Evolutionary conservation across 345 rosid species (phyloP).

Genomic region (Boechera stricta): DNA sequence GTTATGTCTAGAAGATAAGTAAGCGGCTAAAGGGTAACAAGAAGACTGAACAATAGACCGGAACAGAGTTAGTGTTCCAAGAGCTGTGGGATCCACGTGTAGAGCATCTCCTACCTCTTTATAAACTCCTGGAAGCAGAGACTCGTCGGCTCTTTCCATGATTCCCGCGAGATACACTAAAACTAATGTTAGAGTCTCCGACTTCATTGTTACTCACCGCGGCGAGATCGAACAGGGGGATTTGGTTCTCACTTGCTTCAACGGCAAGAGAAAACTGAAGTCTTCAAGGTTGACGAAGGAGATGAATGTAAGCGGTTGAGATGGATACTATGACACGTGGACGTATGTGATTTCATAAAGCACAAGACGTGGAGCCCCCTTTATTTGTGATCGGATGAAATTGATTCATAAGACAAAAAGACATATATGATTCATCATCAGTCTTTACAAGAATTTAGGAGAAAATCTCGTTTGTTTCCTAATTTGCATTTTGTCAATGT

Average conservation of each 20-base stretch:
- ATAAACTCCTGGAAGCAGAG: constrained; percentile 72
- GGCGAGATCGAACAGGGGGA: constrained; percentile 4
- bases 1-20: constrained; percentile 56
- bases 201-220: constrained; percentile 44
- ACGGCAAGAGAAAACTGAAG: constrained; percentile 25
- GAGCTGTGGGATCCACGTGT: constrained; percentile 63
- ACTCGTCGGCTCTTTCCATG: constrained; percentile 73
- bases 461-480: constrained; percentile 19
- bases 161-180: constrained; percentile 71
- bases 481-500: neutral
- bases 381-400: constrained; percentile 7
- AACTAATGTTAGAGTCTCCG: constrained; percentile 57
- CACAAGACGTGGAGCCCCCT: constrained; percentile 21
- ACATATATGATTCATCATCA: no score
- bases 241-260: constrained; percentile 29
- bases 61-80: constrained; percentile 62
- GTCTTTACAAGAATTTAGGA: constrained; percentile 2
- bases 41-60: constrained; percentile 69
- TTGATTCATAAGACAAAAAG: constrained; percentile 8
- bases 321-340: constrained; percentile 29
- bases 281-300: constrained; percentile 23
- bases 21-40: constrained; percentile 76
- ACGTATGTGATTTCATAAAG: constrained; percentile 9
- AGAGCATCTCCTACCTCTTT: constrained; percentile 69
- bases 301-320: constrained; percentile 19